Evolutionary conservation across 2,329 filamentous ascomycete genomes (phyloP).

Genomic region (Didymella keratinophila): DNA sequence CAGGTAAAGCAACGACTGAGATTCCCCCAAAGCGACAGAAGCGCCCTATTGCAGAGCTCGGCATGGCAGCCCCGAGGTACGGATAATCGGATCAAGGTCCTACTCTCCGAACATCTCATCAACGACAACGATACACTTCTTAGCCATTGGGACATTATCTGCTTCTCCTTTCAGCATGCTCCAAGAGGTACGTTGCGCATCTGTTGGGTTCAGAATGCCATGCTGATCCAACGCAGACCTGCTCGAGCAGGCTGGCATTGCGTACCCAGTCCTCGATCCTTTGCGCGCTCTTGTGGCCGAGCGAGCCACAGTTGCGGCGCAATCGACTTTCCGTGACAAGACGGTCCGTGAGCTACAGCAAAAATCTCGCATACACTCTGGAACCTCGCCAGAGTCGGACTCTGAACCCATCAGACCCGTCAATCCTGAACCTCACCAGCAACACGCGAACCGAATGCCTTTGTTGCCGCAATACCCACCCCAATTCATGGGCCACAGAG

Average conservation of each 20-base stretch:
- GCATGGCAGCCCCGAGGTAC: constrained; percentile 74
- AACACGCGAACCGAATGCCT: constrained; percentile 28
- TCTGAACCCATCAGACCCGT: constrained; percentile 18
- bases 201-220: too few relatives aligned
- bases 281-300: constrained; percentile 33
- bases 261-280: constrained; percentile 71
- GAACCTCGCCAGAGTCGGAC: constrained; percentile 19
- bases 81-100: constrained; percentile 76
- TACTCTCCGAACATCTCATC: constrained; percentile 76
- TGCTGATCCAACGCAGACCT: constrained; percentile 62
- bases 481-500: constrained; percentile 5
- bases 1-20: constrained; percentile 61
- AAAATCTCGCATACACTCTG: constrained; percentile 23
- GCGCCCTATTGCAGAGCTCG: constrained; percentile 71
- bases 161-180: constrained; percentile 86
- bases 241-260: constrained; percentile 75
- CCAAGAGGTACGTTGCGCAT: constrained; percentile 66
- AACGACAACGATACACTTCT: constrained; percentile 45
- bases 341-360: constrained; percentile 3
- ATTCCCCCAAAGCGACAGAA: constrained; percentile 76
- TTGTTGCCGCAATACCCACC: constrained; percentile 24
- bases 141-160: constrained; percentile 75
- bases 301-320: constrained; percentile 13
- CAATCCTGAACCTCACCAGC: constrained; percentile 28
- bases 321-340: constrained; percentile 6